A percentile compares a stretch with the other conserved stretches of the same genome.
These are phyloP conservation scores for Corchorus olitorius DNA, from an alignment of 345 rosid species.

Conservation along the genomic window DNA sequence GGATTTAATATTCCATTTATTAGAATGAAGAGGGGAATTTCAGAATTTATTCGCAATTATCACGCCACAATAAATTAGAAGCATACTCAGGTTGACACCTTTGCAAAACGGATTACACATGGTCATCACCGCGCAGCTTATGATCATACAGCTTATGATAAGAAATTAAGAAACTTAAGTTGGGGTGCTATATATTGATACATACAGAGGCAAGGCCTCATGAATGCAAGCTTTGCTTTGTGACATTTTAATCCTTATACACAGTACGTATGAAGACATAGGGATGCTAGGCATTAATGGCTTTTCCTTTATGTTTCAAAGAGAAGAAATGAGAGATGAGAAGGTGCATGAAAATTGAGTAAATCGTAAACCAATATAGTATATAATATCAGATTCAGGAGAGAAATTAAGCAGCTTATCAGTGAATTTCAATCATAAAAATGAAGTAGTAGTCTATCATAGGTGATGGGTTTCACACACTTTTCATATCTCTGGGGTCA, in stretches of 20 bases:
- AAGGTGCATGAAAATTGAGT: background rate
- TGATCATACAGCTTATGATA: background rate
- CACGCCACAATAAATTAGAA: background rate
- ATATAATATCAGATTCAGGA: background rate
- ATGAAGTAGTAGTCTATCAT: background rate
- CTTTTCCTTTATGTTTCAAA: background rate
- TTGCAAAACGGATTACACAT: background rate
- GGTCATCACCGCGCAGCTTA: background rate
- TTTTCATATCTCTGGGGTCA: background rate
- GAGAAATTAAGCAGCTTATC: background rate
- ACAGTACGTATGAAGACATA: background rate
- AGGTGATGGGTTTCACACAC: background rate
- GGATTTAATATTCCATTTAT: slow-evolving; percentile 3
- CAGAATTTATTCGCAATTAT: background rate
- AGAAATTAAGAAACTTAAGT: no score
- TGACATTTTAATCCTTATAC: no score
- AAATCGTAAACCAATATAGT: background rate
- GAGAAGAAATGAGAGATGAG: background rate
- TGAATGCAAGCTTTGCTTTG: no score
- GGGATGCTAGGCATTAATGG: background rate
- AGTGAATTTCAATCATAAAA: background rate
- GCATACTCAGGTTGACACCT: slow-evolving; percentile 6
- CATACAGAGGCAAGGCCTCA: no score
- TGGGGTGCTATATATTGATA: background rate
- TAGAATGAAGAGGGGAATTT: background rate